Conservation (phyloP, 202 grass and related monocot genomes). For the Schoenoplectus triqueter region DNA sequence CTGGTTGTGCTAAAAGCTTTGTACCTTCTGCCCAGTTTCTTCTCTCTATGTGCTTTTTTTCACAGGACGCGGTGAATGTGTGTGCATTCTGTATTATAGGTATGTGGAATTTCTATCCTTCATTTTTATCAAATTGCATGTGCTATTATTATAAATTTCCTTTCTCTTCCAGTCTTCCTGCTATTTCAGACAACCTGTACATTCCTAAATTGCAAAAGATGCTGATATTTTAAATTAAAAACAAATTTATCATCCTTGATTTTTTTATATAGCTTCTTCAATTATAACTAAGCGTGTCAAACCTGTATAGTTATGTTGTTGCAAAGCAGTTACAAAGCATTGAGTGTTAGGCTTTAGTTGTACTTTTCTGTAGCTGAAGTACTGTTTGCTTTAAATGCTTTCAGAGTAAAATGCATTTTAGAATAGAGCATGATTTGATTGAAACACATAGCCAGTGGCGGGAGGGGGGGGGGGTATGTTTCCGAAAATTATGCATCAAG, state of each 20-base stretch:
- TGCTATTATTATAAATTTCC: constrained; percentile 2
- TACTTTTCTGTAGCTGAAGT: not conserved
- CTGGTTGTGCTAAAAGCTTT: constrained; percentile 8
- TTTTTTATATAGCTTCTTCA: constrained; percentile 8
- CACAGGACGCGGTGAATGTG: not conserved
- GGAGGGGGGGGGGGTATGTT: no score
- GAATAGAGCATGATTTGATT: not conserved
- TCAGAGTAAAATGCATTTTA: constrained; percentile 26
- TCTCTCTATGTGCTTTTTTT: not conserved
- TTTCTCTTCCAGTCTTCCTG: not conserved
- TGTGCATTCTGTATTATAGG: constrained; percentile 19
- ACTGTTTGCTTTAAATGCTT: not conserved
- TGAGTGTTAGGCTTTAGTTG: not conserved
- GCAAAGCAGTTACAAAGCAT: no score
- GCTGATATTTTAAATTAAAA: not conserved
- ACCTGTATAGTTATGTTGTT: no score
- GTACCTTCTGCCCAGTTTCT: not conserved
- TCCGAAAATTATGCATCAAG: no score
- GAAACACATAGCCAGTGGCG: not conserved
- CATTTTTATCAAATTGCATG: not conserved
- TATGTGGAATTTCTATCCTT: not conserved
- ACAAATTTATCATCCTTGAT: not conserved
- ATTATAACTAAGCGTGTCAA: not conserved
- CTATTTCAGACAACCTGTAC: not conserved
- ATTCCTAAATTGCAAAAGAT: not conserved